Evolutionary conservation across 768 basidiomycete genomes (phyloP).

Genomic region (Amanita polypyramis): DNA sequence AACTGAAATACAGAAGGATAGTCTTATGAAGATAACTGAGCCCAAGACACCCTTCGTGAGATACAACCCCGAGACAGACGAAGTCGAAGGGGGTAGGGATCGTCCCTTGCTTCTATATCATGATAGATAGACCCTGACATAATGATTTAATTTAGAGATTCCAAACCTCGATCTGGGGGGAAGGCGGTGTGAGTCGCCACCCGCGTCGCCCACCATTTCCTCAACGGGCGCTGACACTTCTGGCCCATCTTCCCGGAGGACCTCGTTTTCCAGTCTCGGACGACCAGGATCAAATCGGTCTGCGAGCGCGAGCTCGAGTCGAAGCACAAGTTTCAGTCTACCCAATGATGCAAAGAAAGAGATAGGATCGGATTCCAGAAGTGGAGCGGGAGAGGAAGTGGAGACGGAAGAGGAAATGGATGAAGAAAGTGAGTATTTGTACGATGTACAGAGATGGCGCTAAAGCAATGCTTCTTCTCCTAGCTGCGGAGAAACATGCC

Average conservation of each 20-base stretch:
- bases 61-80: conserved; percentile 81
- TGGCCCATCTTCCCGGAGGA: conserved; percentile 61
- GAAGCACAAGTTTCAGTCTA: conserved; percentile 79
- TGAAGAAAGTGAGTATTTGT: conserved; percentile 52
- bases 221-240: conserved; percentile 55
- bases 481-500: conserved; percentile 75
- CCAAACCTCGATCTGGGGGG: conserved; percentile 61
- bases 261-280: conserved; percentile 60
- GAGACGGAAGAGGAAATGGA: conserved; percentile 81
- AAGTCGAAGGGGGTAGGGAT: conserved; percentile 66
- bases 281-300: conserved; percentile 50
- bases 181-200: conserved; percentile 15
- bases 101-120: not conserved
- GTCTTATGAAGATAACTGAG: conserved; percentile 96
- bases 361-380: conserved; percentile 44
- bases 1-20: conserved; percentile 92
- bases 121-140: not conserved
- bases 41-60: conserved; percentile 96
- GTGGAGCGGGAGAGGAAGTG: conserved; percentile 53
- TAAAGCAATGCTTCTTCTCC: not conserved
- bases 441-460: not conserved
- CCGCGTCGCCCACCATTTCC: conserved; percentile 29
- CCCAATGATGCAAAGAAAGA: conserved; percentile 58
- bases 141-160: conserved; percentile 46
- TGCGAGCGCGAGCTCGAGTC: conserved; percentile 52